Conservation (phyloP, 257 asterid species). For the Fraxinus cuspidata region DNA sequence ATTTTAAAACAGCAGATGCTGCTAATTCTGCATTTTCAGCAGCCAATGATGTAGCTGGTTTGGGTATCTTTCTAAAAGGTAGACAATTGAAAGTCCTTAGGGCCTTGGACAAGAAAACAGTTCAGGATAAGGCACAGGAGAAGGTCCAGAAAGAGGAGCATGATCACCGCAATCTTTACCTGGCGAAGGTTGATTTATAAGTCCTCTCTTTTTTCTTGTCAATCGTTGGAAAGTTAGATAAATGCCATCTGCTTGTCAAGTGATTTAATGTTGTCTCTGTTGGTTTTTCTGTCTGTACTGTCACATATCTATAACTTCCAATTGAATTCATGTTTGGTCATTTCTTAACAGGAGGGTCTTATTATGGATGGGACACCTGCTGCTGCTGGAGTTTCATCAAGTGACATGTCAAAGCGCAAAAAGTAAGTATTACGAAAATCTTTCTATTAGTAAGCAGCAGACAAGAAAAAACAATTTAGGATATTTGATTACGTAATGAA, state of each 20-base stretch:
- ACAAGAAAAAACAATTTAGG: not conserved
- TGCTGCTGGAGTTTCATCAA: constrained; percentile 80
- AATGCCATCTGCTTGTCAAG: constrained; percentile 7
- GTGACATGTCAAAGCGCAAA: constrained; percentile 86
- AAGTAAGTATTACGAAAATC: constrained; percentile 40
- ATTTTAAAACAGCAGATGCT: constrained; percentile 68
- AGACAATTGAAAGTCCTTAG: constrained; percentile 75
- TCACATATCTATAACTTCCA: constrained; percentile 5
- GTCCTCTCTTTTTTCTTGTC: constrained; percentile 20
- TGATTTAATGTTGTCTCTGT: constrained; percentile 4
- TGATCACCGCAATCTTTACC: constrained; percentile 83
- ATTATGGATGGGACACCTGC: constrained; percentile 83
- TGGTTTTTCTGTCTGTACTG: not conserved
- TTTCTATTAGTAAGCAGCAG: not conserved
- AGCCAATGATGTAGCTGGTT: constrained; percentile 52
- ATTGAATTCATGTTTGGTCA: constrained; percentile 25
- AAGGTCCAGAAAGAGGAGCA: constrained; percentile 69
- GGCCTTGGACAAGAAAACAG: constrained; percentile 83
- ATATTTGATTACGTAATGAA: not conserved
- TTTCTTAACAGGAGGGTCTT: constrained; percentile 77
- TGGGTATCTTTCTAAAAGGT: constrained; percentile 77
- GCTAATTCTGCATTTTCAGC: constrained; percentile 75
- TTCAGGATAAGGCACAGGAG: constrained; percentile 72
- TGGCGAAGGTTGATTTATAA: constrained; percentile 67
- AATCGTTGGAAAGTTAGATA: constrained; percentile 2